Base-by-base conservation (phyloP, 768 basidiomycete species). In the Leccinum boreale region DNA sequence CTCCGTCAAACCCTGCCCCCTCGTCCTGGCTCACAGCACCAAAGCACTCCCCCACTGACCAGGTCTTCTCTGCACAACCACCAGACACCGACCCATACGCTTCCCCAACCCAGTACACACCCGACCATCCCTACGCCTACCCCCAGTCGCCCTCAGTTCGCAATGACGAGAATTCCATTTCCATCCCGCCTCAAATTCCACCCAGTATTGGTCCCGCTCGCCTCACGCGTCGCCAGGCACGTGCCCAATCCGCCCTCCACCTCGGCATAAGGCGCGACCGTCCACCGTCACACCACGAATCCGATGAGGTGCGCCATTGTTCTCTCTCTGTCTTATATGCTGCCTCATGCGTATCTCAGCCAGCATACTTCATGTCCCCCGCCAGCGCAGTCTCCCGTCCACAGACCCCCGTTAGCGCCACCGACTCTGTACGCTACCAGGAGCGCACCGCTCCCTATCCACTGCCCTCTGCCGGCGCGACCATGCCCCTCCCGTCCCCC, bases 161-260 rank as follows among this genome's bases (percentile, higher is more conserved):
- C 47, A 59, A 61, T 19, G 67, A 69, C 58, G 66, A 72, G 10
- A 61, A 62, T 61, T 62, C 59, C 55, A 58, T 73, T 58, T 50
- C 58, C 23, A 74, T 79, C 51, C 57, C 65, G 36, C 55, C 70
- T 3, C 82, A 82, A 70, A 72, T 82, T 39, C 73, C 80, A 12
- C 72, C 81, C 29, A 82, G 76, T 71, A 78, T 82, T 59, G 84
- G 83, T 0, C 83, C 84, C 49, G 72, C 73, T 59, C 80, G 84
- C 58, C 71, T 75, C 51, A 78, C 78, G 42, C 78, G 83, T 44
- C 73, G 80, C 42, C 79, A 78, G 62, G 74, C 71, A 69, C 74
- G 74, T 65, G 70, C 68, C 21, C 68, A 69, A 33, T 65, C 68
- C 45, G 58, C 71, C 23, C 69, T 73, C 62, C 71, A 74, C 61